These are phyloP conservation scores for Cytospora chrysosperma DNA, from an alignment of 2,329 filamentous ascomycete genomes.

Conservation along the genomic window DNA sequence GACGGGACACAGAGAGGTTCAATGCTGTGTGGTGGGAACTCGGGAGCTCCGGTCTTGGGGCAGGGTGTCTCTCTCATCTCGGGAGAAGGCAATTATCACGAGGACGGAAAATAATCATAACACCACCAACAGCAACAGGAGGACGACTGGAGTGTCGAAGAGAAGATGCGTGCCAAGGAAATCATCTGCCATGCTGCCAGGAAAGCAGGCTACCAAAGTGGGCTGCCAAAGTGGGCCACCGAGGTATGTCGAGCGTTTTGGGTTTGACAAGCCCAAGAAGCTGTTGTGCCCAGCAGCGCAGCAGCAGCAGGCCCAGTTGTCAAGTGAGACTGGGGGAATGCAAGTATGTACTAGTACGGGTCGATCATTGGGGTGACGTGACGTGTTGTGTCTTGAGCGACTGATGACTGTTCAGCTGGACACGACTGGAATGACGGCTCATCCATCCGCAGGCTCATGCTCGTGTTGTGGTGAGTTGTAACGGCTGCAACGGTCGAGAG, in stretches of 20 bases:
- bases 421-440: too few relatives aligned
- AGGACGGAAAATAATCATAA: neutral
- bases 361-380: neutral
- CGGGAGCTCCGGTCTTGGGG: neutral
- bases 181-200: neutral
- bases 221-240: neutral
- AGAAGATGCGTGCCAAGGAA: neutral
- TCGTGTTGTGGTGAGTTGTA: neutral
- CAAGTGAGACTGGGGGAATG: neutral
- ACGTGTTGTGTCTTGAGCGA: neutral
- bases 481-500: too few relatives aligned
- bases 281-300: too few relatives aligned
- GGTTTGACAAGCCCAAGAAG: neutral
- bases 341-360: neutral
- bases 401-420: neutral
- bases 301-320: too few relatives aligned
- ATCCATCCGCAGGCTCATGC: too few relatives aligned
- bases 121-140: neutral
- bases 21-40: neutral
- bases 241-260: neutral
- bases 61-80: neutral
- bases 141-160: neutral
- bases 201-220: neutral
- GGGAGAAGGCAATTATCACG: neutral
- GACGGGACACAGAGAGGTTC: neutral